phyloP scores from a whole-genome alignment of 2,329 filamentous ascomycete species.

The Venturia pyrina region DNA sequence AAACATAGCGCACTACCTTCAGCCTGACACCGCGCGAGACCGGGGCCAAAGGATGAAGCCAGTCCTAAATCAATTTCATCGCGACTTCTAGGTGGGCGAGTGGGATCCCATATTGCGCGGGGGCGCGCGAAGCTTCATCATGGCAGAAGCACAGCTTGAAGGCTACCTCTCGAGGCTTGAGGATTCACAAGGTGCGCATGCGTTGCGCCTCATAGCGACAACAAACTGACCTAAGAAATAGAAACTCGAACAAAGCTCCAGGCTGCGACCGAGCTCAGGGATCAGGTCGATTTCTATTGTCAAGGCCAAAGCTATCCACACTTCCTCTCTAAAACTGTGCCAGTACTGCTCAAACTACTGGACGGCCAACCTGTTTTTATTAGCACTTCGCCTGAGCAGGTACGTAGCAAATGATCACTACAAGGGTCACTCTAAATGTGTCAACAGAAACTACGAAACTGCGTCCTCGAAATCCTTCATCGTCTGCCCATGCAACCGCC shows the following conservation, averaged over 20 bases:
- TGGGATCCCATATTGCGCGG: not conserved
- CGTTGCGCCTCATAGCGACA: not conserved
- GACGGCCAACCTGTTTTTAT: slow-evolving; percentile 83
- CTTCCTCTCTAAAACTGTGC: slow-evolving; percentile 82
- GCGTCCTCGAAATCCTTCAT: slow-evolving; percentile 88
- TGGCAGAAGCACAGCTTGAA: slow-evolving; percentile 10
- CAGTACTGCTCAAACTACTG: slow-evolving; percentile 77
- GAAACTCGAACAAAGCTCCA: slow-evolving; percentile 75
- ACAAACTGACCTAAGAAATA: slow-evolving; percentile 26
- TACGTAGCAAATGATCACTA: slow-evolving; percentile 30
- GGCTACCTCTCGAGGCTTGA: slow-evolving; percentile 6
- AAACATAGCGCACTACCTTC: not conserved
- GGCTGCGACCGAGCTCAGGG: slow-evolving; percentile 75
- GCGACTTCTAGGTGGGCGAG: not conserved
- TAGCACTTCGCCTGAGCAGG: slow-evolving; percentile 82
- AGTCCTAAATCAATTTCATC: not conserved
- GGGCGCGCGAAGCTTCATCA: not conserved
- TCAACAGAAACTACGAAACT: slow-evolving; percentile 74
- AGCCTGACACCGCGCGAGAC: not conserved
- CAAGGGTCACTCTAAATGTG: not conserved
- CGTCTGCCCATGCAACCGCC: slow-evolving; percentile 65
- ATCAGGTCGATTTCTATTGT: slow-evolving; percentile 83
- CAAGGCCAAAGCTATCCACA: slow-evolving; percentile 59
- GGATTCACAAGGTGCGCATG: slow-evolving; percentile 1
- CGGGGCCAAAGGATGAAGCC: not conserved